Base-by-base conservation (phyloP, 23 red algal genomes). In the Gracilaria caudata region DNA sequence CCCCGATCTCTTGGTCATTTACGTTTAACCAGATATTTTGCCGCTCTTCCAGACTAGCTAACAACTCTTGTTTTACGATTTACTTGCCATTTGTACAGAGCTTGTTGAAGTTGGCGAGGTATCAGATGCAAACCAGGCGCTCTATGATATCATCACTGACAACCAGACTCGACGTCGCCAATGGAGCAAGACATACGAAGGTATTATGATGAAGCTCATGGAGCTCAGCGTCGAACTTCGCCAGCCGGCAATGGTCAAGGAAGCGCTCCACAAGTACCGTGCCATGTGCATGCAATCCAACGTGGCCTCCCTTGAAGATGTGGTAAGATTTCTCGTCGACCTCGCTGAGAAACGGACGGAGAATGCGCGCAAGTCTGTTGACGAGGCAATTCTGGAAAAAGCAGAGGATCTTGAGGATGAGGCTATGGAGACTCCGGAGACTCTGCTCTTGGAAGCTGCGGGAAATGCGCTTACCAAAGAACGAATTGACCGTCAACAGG, bases 131-230 rank as follows among this genome's bases (percentile, higher is more conserved):
- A 84, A 92, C 70, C 84, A 94, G 44, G 81, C 93, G 13, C 80
- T 99, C 25, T 99, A 99, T 49, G 90, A 94, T 41, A 92, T 99
- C 45, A 94, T 99, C 46, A 99, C 97, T n/a, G 97, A 99, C 68
- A 96, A 91, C 51, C 93, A 94, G 57, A 81, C 68, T 38, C 90
- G 93, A 23, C 79, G 92, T 61, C 89, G 97, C 7, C 88, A 83
- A 86, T 99, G 97, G 97, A 95, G 85, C 94, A 96, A 96, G 82
- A 93, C 87, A 5, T 94, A 94, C 64, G 97, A 99, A 79, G 97
- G 93, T 58, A 96, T 99, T 60, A 95, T 99, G 93, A 36, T 99
- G 59, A 95, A 95, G 92, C 91, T 99, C 23, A 92, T 99, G 81
- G 92, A 93, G 86, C 83, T 99, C 34, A 89, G 93, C 58, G 97